These are phyloP conservation scores for Colletotrichum sp. DNA, from an alignment of 2,329 filamentous ascomycete species.

Conservation along the genomic window DNA sequence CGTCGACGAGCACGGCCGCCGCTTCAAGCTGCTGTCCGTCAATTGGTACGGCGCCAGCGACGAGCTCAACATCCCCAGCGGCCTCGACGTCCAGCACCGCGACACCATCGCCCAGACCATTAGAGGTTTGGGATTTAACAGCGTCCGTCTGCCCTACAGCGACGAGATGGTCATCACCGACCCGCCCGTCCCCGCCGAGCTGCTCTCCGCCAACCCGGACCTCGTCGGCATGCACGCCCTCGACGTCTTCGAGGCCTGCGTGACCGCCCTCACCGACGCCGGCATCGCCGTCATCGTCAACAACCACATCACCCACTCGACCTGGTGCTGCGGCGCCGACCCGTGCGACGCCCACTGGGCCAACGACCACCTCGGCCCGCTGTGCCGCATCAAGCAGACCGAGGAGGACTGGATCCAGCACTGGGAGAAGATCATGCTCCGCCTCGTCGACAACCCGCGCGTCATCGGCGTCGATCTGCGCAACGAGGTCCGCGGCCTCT, in stretches of 20 bases:
- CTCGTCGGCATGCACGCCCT: conserved; percentile 61
- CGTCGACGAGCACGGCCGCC: conserved; percentile 59
- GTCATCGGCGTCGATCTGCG: conserved; percentile 72
- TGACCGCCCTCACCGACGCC: conserved; percentile 63
- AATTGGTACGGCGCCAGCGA: conserved; percentile 78
- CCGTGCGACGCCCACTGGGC: conserved; percentile 72
- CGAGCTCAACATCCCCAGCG: conserved; percentile 67
- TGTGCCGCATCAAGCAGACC: conserved; percentile 67
- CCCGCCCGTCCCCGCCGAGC: conserved; percentile 54
- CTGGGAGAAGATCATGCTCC: conserved; percentile 69
- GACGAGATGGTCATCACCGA: conserved; percentile 71
- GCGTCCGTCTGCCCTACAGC: conserved; percentile 70
- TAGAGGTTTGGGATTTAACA: conserved; percentile 70
- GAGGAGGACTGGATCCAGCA: conserved; percentile 71
- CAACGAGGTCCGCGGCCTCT: conserved; percentile 72
- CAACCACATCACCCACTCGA: conserved; percentile 73
- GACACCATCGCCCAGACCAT: conserved; percentile 65
- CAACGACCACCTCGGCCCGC: conserved; percentile 65
- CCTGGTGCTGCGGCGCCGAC: conserved; percentile 73
- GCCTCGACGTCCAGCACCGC: conserved; percentile 68
- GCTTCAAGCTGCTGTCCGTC: conserved; percentile 67
- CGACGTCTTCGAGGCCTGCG: conserved; percentile 65
- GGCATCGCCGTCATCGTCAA: conserved; percentile 71
- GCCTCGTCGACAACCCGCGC: conserved; percentile 60
- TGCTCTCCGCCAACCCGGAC: conserved; percentile 65